A percentile compares a stretch with the other conserved stretches of the same genome.
phyloP scores from a whole-genome alignment of 208 protist species.

The Histomonas meleagridis region DNA sequence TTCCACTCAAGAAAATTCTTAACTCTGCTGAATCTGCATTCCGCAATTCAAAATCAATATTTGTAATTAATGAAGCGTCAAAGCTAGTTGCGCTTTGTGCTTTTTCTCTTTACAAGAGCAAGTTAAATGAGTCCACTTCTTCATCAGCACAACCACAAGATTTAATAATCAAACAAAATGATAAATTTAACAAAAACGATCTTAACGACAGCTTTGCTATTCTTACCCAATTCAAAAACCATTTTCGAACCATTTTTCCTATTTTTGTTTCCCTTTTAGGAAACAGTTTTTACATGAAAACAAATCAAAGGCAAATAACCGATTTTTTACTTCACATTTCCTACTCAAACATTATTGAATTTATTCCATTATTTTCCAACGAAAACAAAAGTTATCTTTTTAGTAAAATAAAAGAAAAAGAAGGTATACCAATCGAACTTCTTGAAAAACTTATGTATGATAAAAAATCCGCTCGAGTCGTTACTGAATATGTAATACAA shows the following conservation, averaged over 20 bases:
- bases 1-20: not conserved
- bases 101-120: not conserved
- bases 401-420: not conserved
- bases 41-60: not conserved
- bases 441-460: not conserved
- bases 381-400: not conserved
- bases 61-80: not conserved
- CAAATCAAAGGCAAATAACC: not conserved
- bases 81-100: not conserved
- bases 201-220: not conserved
- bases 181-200: not conserved
- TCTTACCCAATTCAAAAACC: not conserved
- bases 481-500: not conserved
- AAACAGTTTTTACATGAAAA: not conserved
- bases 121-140: not conserved
- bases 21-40: not conserved
- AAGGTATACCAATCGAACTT: not conserved
- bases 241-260: not conserved
- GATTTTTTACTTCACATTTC: not conserved
- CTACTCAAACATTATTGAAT: not conserved
- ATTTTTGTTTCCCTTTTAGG: not conserved
- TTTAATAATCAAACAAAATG: not conserved
- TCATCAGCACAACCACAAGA: not conserved
- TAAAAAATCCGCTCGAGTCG: not conserved
- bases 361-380: not conserved